phyloP scores from a whole-genome alignment of 495 filamentous ascomycete species.

The Lindgomyces ingoldianus region DNA sequence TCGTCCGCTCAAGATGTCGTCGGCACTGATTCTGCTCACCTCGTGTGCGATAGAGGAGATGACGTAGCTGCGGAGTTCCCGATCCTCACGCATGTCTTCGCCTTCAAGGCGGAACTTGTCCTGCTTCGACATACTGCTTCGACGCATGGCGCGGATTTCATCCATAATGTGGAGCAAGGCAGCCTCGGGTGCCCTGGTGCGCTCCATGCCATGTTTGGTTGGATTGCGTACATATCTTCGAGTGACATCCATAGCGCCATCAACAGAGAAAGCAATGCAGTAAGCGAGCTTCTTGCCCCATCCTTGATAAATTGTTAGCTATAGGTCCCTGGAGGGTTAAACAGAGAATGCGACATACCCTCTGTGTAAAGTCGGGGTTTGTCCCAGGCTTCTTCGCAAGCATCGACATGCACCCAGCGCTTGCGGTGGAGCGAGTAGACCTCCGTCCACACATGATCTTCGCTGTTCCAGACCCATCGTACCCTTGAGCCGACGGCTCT shows the following conservation, averaged over 20 bases:
- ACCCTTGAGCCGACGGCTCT: constrained; percentile 87
- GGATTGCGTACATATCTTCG: constrained; percentile 88
- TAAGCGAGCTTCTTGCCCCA: constrained; percentile 96
- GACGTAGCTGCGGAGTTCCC: constrained; percentile 76
- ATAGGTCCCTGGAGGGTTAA: not conserved
- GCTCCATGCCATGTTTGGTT: constrained; percentile 67
- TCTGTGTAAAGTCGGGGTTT: constrained; percentile 90
- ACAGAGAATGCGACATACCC: constrained; percentile 52
- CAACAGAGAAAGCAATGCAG: constrained; percentile 93
- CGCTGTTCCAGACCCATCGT: constrained; percentile 97
- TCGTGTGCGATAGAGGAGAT: constrained; percentile 68
- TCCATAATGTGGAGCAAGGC: constrained; percentile 84
- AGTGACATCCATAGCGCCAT: constrained; percentile 94
- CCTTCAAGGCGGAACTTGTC: constrained; percentile 79
- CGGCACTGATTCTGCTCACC: constrained; percentile 54
- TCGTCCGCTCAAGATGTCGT: constrained; percentile 30
- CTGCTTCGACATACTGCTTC: constrained; percentile 75
- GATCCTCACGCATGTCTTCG: constrained; percentile 85
- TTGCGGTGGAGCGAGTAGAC: constrained; percentile 92
- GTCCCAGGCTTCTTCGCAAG: constrained; percentile 94
- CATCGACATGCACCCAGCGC: constrained; percentile 96
- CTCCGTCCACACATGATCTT: constrained; percentile 98
- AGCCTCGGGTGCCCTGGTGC: constrained; percentile 78
- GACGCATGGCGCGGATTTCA: constrained; percentile 81
- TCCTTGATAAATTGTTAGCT: constrained; percentile 47